Evolutionary conservation across 2,329 filamentous ascomycete species (phyloP), one percentile per base, ranked within the genome.

Genomic region (Diaporthe helianthi): DNA sequence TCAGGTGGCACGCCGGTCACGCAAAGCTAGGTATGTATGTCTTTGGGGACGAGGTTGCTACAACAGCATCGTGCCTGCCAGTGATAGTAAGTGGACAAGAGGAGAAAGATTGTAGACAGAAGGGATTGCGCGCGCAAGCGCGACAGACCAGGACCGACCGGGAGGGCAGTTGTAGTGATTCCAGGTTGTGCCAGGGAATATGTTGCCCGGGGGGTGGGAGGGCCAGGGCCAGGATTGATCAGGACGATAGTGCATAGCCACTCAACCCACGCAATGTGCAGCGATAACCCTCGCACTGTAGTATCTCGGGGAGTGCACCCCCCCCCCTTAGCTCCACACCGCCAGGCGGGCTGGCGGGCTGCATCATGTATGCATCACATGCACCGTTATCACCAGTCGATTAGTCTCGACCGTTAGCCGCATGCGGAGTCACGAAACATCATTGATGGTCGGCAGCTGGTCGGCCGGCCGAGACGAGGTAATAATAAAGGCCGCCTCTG

Each of bases 281-380:
- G 44, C 44, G 44, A 47, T 47, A 24, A 9, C 7, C 44, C 44
- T 47, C 44, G 44, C 44, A 47, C 44, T 47, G 44, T 47, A 47
- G 44, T 10, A 47, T 47, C n/a, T n/a, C 44, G 44, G 54, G 52
- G 49, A 26, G 36, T 60, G 51, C 49, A 47, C 46, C 26, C 54
- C 67, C 54, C 36, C 26, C 54, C 67, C 54, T 29, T 52, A 31
- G 41, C 66, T 71, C 69, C 67, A 71, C 69, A 71, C 69, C 67
- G 69, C 55, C 67, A 64, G 64, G 38, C 47, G 47, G 36, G 31
- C 53, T 61, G 64, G 38, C 47, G 47, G 36, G 31, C 53, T 61
- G 69, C 69, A 71, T 61, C 69, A 64, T 53, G 49, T 55, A 47
- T 67, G 67, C 69, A 64, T 69, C 67, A 66, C 66, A 68, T 69